Base-by-base conservation (phyloP, 345 rosid species). In the Barbarea vulgaris region DNA sequence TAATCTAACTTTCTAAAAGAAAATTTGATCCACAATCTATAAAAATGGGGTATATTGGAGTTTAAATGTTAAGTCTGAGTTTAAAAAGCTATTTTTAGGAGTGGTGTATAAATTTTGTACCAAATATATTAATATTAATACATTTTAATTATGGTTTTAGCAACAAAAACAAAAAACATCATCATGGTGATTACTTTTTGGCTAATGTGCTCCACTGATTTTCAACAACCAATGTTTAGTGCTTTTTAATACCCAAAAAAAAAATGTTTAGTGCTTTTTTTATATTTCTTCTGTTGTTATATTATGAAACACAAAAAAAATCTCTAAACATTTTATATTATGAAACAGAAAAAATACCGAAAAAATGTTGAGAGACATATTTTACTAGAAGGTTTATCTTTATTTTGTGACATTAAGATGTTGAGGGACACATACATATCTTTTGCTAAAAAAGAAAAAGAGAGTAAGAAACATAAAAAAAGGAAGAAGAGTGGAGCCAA, bases 401-500 rank as follows among this genome's bases (percentile, higher is more conserved):
- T 64, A 6, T 3, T 28, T 33, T 30, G 39, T 11, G 36, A 52
- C 31, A 17, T 34, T 67, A 24, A 22, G 52, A 51, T 52, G 24
- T 18, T 10, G 27, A 52, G 31, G 61, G 21, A 67, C 34, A 13
- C 14, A 3, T 19, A 13, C 33, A 7, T 11, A 15, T 56, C 3
- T 61, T 61, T 37, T 22, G 31, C 12, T n/a, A n/a, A n/a, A n/a
- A n/a, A n/a, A n/a, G n/a, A n/a, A n/a, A n/a, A n/a, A n/a, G n/a
- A n/a, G n/a, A n/a, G n/a, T n/a, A 25, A 25, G 37, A 25, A 9
- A 42, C 2, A 46, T 4, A 46, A 28, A 46, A 46, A 28, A 7
- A 18, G 4, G 55, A 28, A 54, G 25, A 37, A 25, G 73, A 54
- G 9, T 69, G 55, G 33, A 69, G 22, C 56, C 33, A 69, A 56